These are phyloP conservation scores for Xylariaceae sp. DNA, from an alignment of 2,329 filamentous ascomycete genomes.

Conservation along the genomic window DNA sequence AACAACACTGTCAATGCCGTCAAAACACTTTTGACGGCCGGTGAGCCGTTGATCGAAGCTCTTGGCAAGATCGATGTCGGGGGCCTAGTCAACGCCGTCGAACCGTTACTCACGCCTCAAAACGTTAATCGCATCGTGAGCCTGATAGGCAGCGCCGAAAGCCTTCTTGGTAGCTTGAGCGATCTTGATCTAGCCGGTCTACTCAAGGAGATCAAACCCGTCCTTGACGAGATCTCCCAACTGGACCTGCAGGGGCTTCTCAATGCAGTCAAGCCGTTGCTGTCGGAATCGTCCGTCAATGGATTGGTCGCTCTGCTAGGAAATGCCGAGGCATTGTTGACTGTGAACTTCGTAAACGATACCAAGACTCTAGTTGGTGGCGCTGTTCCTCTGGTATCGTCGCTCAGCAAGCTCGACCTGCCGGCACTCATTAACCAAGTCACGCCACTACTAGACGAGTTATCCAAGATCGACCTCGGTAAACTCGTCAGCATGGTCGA, in stretches of 20 bases:
- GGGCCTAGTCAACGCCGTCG: constrained; percentile 30
- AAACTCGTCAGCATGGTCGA: constrained; percentile 31
- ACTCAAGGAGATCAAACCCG: constrained; percentile 27
- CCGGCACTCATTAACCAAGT: constrained; percentile 31
- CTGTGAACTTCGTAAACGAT: constrained; percentile 26
- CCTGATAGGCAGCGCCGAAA: constrained; percentile 5
- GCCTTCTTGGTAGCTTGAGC: not conserved
- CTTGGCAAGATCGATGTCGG: constrained; percentile 33
- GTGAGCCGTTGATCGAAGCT: constrained; percentile 32
- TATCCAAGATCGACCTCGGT: constrained; percentile 20
- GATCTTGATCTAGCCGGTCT: constrained; percentile 27
- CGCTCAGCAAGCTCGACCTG: constrained; percentile 30
- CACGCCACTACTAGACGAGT: constrained; percentile 29
- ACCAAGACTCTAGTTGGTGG: constrained; percentile 27
- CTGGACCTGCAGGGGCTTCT: constrained; percentile 30
- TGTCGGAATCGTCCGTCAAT: constrained; percentile 32
- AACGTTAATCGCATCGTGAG: constrained; percentile 20
- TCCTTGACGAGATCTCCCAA: constrained; percentile 29
- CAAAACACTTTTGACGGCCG: constrained; percentile 26
- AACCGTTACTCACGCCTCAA: constrained; percentile 32
- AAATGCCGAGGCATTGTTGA: constrained; percentile 30
- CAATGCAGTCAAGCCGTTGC: constrained; percentile 31
- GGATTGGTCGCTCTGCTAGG: constrained; percentile 31
- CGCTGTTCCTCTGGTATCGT: constrained; percentile 26
- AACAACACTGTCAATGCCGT: constrained; percentile 26